Percentiles rank a stretch among this genome's conserved stretches.
These are phyloP conservation scores for Gonium pectorale DNA, from an alignment of 139 green algal species.

Conservation along the genomic window DNA sequence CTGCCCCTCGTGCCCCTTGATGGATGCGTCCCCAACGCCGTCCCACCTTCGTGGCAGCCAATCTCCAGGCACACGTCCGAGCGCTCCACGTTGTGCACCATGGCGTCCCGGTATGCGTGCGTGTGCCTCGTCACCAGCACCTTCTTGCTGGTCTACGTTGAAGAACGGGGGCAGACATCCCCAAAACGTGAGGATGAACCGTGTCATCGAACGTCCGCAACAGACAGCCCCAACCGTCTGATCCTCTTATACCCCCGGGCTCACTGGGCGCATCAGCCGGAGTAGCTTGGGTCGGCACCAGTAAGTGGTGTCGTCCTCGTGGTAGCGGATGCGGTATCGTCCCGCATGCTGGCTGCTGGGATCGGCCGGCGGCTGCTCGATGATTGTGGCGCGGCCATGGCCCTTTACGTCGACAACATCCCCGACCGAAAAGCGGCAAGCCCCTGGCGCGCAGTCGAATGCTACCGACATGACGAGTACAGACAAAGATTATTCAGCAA, in stretches of 20 bases:
- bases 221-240: too few relatives aligned
- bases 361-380: neutral
- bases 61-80: conserved; percentile 50
- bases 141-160: neutral
- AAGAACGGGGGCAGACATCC: too few relatives aligned
- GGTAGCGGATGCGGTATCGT: conserved; percentile 7
- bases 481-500: too few relatives aligned
- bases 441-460: too few relatives aligned
- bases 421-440: neutral
- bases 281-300: neutral
- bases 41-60: conserved; percentile 50
- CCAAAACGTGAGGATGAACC: too few relatives aligned
- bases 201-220: too few relatives aligned
- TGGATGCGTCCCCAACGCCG: too few relatives aligned
- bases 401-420: conserved; percentile 32
- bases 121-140: conserved; percentile 34
- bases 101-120: conserved; percentile 24
- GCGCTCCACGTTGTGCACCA: conserved; percentile 34
- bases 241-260: too few relatives aligned
- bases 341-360: neutral
- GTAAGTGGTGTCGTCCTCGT: conserved; percentile 30
- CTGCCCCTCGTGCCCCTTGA: too few relatives aligned
- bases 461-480: too few relatives aligned
- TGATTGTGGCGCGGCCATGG: conserved; percentile 1
- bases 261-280: conserved; percentile 1